Evolutionary conservation across 345 rosid genomes (phyloP), one percentile per base, ranked within the genome.

Genomic region (Kandelia obovata): DNA sequence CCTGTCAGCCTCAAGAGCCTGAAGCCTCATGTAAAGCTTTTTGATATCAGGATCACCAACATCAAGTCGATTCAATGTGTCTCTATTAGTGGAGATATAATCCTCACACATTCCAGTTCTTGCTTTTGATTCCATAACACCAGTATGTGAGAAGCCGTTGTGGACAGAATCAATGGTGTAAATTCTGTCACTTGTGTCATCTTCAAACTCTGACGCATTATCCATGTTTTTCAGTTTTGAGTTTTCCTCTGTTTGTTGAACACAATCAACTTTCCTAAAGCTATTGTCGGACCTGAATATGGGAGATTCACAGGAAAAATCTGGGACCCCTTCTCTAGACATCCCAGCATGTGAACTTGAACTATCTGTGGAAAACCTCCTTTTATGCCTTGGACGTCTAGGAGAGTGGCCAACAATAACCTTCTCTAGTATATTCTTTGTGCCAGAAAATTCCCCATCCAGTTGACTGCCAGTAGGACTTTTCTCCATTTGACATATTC

Each of bases 1-100:
- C 76, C 98, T 88, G 76, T 96, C 96, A 19, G 95, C 98, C 86
- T 96, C 98, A 46, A 96, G 89, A 11, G 96, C 87, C 67, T 96
- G 99, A 81, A 96, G 92, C 83, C 99, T 87, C 82, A 66, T 79
- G 77, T 86, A 87, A 21, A 96, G 92, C 67, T 89, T 96, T 73
- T 86, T 82, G 67, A 96, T 72, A 74, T 92, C 97, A 30, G 94
- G 92, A 89, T 90, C 92, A 63, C 66, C 78, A 66, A 62, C 62
- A 71, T 89, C 96, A 69, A 82, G 80, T 63, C 57, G 86, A 71
- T 78, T 77, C 64, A 75, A 34, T 26, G 64, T 65, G 16, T 68
- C 92, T 66, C 68, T 81, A 1, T 88, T 89, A 76, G 88, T 79
- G 26, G 79, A 69, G 68, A 82, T 65, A 79, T 73, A 82, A 73